Percentiles rank a stretch among this genome's conserved stretches.
phyloP scores from a whole-genome alignment of 345 rosid species.

The Arabis hirsuta region DNA sequence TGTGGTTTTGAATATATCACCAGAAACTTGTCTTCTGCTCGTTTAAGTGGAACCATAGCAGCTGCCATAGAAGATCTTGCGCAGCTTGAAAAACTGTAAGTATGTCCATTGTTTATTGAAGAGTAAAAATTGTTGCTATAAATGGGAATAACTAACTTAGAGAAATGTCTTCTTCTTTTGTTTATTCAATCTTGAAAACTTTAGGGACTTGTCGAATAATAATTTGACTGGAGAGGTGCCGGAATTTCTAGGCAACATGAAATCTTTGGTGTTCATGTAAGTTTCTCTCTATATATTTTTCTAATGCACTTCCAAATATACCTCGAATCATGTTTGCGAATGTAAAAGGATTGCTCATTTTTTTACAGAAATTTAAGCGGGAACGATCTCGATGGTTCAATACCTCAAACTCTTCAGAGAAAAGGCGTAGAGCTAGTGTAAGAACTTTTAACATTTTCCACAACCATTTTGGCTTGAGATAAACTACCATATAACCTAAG shows the following conservation, averaged over 20 bases:
- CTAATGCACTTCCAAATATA: neutral
- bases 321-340: neutral
- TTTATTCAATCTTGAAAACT: slow-evolving; percentile 25
- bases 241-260: slow-evolving; percentile 46
- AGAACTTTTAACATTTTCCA: neutral
- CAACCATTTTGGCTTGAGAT: neutral
- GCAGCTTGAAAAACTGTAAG: slow-evolving; percentile 24
- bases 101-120: neutral
- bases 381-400: slow-evolving; percentile 44
- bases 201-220: slow-evolving; percentile 53
- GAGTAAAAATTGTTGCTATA: neutral
- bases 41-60: slow-evolving; percentile 44
- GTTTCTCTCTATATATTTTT: slow-evolving; percentile 13
- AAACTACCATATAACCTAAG: neutral
- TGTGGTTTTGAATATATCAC: neutral
- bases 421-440: neutral
- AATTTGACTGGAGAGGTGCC: slow-evolving; percentile 54
- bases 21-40: slow-evolving; percentile 51
- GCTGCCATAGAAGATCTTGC: slow-evolving; percentile 39
- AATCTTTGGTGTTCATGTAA: slow-evolving; percentile 47
- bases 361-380: slow-evolving; percentile 45
- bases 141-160: neutral
- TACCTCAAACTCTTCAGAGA: slow-evolving; percentile 31
- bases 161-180: neutral
- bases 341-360: neutral